Conservation (phyloP, 1,139 yeast species). For the Ogataea hybrid region DNA sequence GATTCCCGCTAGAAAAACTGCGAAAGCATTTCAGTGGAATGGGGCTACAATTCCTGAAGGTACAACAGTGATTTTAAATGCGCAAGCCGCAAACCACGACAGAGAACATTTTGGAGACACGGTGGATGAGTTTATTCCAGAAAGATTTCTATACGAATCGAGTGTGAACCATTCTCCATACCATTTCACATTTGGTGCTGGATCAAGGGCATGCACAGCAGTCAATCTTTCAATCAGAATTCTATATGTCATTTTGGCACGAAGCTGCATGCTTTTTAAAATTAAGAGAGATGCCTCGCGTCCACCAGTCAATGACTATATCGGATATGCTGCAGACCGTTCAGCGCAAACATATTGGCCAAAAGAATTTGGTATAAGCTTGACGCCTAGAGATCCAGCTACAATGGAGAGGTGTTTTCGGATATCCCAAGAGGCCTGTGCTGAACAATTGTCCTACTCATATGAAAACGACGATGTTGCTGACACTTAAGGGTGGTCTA, state of each 20-base stretch:
- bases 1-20: conserved; percentile 56
- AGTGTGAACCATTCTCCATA: conserved; percentile 20
- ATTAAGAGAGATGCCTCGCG: conserved; percentile 7
- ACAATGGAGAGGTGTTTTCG: conserved; percentile 13
- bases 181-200: conserved; percentile 26
- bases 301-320: conserved; percentile 18
- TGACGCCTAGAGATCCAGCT: conserved; percentile 13
- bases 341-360: conserved; percentile 26
- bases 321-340: conserved; percentile 22
- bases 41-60: conserved; percentile 46
- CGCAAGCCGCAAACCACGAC: conserved; percentile 68
- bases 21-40: conserved; percentile 41
- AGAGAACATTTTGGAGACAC: conserved; percentile 35
- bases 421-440: too few relatives aligned
- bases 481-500: too few relatives aligned
- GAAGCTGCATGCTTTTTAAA: conserved; percentile 20
- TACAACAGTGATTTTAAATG: conserved; percentile 56
- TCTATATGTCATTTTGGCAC: conserved; percentile 16
- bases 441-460: conserved; percentile 17
- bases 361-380: conserved; percentile 16
- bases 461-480: conserved; percentile 15
- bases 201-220: conserved; percentile 26
- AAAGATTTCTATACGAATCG: conserved; percentile 45
- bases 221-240: conserved; percentile 22
- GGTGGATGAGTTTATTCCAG: conserved; percentile 52